Evolutionary conservation across 163 green algal species (phyloP).

Genomic region (Chlamydomonas reinhardtii): DNA sequence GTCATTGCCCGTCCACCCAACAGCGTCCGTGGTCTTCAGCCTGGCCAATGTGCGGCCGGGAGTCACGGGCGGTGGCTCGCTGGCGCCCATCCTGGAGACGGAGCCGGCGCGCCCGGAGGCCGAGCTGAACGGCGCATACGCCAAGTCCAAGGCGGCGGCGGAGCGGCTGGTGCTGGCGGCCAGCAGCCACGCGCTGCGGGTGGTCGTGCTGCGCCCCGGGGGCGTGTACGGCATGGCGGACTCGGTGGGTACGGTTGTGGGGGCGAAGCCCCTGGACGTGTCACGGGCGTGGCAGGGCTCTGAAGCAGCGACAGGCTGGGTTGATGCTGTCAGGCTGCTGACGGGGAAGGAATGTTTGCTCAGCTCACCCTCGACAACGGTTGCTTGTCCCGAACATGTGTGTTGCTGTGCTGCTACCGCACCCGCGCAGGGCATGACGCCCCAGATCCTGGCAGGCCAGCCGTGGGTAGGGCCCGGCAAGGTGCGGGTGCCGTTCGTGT

Average conservation of each 20-base stretch:
- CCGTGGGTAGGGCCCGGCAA: background rate
- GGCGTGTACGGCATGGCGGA: slow-evolving; percentile 39
- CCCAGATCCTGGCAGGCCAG: background rate
- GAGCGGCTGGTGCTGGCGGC: slow-evolving; percentile 43
- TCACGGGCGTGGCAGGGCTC: background rate
- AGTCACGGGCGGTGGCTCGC: background rate
- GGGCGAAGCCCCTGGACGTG: too few relatives aligned
- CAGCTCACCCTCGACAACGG: too few relatives aligned
- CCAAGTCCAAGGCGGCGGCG: slow-evolving; percentile 22
- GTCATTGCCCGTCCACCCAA: background rate
- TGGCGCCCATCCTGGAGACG: slow-evolving; percentile 3
- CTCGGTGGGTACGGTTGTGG: background rate
- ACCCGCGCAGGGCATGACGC: background rate
- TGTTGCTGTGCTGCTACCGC: background rate
- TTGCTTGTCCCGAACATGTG: too few relatives aligned
- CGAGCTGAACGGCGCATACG: slow-evolving; percentile 27
- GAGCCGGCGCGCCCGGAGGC: background rate
- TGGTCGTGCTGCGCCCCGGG: slow-evolving; percentile 34
- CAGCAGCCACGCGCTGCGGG: slow-evolving; percentile 44
- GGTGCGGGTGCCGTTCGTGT: slow-evolving; percentile 18
- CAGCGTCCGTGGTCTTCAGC: slow-evolving; percentile 32
- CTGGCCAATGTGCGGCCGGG: background rate
- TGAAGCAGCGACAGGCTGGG: background rate
- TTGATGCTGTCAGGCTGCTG: too few relatives aligned
- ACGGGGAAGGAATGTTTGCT: too few relatives aligned